A percentile compares a stretch with the other conserved stretches of the same genome.
Evolutionary conservation across 2,329 filamentous ascomycete species (phyloP).

Genomic region (Coniella lustricola): DNA sequence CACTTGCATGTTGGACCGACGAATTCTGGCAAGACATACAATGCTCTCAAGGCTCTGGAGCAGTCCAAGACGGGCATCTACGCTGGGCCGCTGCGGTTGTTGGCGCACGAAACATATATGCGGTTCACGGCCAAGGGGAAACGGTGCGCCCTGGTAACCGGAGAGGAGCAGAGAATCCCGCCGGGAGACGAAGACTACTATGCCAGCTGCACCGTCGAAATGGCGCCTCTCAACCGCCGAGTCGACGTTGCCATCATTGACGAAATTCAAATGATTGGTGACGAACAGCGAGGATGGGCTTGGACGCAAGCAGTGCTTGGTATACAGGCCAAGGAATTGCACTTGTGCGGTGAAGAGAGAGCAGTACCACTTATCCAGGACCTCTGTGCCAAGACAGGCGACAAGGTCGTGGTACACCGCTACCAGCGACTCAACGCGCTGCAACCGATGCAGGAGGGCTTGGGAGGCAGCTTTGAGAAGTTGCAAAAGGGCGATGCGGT

Average conservation of each 20-base stretch:
- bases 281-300: conserved; percentile 74
- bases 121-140: conserved; percentile 73
- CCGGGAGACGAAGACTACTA: conserved; percentile 52
- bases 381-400: conserved; percentile 71
- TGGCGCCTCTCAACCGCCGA: conserved; percentile 49
- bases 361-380: conserved; percentile 71
- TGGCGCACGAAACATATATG: conserved; percentile 94
- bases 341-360: conserved; percentile 86
- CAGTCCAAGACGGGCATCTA: conserved; percentile 72
- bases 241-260: conserved; percentile 94
- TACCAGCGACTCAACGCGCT: conserved; percentile 82
- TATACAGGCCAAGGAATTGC: conserved; percentile 78
- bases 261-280: conserved; percentile 96
- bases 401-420: conserved; percentile 71
- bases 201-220: conserved; percentile 89
- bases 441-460: conserved; percentile 53
- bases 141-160: conserved; percentile 75
- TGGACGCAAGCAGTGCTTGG: conserved; percentile 92
- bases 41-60: conserved; percentile 80
- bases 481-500: conserved; percentile 87
- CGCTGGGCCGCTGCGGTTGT: conserved; percentile 77
- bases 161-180: conserved; percentile 76
- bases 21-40: conserved; percentile 97
- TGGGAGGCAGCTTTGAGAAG: conserved; percentile 56
- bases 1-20: conserved; percentile 95